Conservation (phyloP, 2,329 filamentous ascomycete genomes). For the Xylariaceae sp. region DNA sequence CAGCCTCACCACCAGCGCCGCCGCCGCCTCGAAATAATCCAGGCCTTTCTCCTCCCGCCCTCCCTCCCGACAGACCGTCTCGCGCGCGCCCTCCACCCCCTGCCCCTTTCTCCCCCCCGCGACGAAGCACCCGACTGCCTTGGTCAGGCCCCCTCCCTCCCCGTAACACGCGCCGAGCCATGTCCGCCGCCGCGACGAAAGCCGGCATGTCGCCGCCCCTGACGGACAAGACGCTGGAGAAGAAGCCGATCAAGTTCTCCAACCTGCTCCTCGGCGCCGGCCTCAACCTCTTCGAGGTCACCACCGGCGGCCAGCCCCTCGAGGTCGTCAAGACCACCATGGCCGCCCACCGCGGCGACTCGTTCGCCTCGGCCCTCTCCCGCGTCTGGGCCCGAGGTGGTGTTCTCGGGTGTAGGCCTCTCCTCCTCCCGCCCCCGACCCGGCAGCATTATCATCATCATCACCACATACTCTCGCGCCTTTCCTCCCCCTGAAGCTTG, state of each 20-base stretch:
- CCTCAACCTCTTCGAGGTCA: slow-evolving; percentile 90
- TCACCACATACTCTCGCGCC: no score
- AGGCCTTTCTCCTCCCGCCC: slow-evolving; percentile 1
- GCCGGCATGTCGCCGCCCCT: slow-evolving; percentile 41
- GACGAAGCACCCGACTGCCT: slow-evolving; percentile 89
- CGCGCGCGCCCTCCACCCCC: background rate
- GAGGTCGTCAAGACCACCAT: slow-evolving; percentile 99
- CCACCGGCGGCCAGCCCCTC: slow-evolving; percentile 61
- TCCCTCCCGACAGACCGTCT: background rate
- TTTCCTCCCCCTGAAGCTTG: no score
- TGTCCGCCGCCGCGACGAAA: slow-evolving; percentile 53
- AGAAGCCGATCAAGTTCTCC: slow-evolving; percentile 99
- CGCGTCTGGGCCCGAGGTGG: slow-evolving; percentile 94
- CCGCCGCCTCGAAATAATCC: no score
- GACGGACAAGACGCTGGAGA: slow-evolving; percentile 61
- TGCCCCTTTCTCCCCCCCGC: slow-evolving; percentile 34
- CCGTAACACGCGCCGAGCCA: slow-evolving; percentile 36
- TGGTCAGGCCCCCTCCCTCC: slow-evolving; percentile 83
- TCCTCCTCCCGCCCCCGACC: background rate
- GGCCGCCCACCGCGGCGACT: slow-evolving; percentile 90
- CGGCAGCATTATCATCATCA: slow-evolving; percentile 16
- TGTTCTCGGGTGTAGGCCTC: slow-evolving; percentile 77
- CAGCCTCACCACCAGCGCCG: no score
- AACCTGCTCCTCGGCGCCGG: slow-evolving; percentile 92
- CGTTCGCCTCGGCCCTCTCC: slow-evolving; percentile 70